Evolutionary conservation across 768 basidiomycete genomes (phyloP), one percentile per base, ranked within the genome.

Genomic region (Collybiopsis confluens): DNA sequence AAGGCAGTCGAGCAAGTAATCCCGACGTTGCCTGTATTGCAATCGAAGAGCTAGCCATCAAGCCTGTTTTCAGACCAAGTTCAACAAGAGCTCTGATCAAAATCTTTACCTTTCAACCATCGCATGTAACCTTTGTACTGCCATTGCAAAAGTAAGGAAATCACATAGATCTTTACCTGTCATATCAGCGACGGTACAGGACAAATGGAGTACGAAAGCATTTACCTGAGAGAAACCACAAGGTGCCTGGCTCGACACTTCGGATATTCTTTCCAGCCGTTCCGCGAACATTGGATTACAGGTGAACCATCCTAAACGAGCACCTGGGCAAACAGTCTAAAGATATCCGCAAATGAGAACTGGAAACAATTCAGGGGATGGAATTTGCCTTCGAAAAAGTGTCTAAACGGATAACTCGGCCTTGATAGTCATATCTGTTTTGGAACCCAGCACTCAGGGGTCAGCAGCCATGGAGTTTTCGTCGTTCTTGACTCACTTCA

Each of bases 401-500:
- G 62, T 93, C 92, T 33, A 93, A 69, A 2, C 90, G 85, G 54
- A 95, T 82, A 40, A 95, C 91, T 27, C 91, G 81, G 2, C 90
- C 91, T 65, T 93, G 81, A 56, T 81, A 82, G 64, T 93, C 90
- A 61, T 85, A 71, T 40, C 80, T 83, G 53, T 37, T 4, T n/a
- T n/a, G n/a, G n/a, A n/a, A n/a, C n/a, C n/a, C n/a, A n/a, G n/a
- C n/a, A n/a, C n/a, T n/a, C n/a, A 23, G 33, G 49, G 20, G 52
- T 55, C 8, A 53, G 16, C 1, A 45, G 6, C 40, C 15, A 26
- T 45, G 48, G 37, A 15, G 21, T 40, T 20, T 10, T 26, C 42
- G 30, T 11, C 30, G n/a, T 4, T 24, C 6, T 51, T 24, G 23
- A 47, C 64, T 37, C 66, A 83, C 81, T 72, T 79, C 41, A 87